These are phyloP conservation scores for Lathyrus oleraceus DNA, from an alignment of 306 rosid species.

Conservation along the genomic window DNA sequence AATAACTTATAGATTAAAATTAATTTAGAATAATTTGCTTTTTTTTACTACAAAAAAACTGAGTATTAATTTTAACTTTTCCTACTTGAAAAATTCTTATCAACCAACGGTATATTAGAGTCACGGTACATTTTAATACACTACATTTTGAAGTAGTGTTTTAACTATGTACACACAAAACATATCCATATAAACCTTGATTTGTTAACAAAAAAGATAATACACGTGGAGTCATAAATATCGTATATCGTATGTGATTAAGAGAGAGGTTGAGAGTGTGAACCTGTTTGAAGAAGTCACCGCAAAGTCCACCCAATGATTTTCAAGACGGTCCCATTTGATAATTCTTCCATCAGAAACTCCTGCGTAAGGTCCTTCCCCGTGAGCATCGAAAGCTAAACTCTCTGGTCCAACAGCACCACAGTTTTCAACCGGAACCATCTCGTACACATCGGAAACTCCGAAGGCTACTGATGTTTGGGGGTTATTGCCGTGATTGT, in stretches of 20 bases:
- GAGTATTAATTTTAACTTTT: too few relatives aligned
- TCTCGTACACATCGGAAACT: neutral
- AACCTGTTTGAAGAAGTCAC: conserved; percentile 57
- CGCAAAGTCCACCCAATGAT: conserved; percentile 61
- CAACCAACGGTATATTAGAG: too few relatives aligned
- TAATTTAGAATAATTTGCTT: too few relatives aligned
- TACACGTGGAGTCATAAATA: neutral
- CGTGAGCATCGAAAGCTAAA: conserved; percentile 56
- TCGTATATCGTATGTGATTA: neutral
- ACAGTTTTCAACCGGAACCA: conserved; percentile 41
- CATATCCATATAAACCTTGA: too few relatives aligned
- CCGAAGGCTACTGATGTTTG: neutral
- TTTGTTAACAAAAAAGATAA: too few relatives aligned
- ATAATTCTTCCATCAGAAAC: conserved; percentile 67
- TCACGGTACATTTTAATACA: too few relatives aligned
- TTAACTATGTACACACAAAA: too few relatives aligned
- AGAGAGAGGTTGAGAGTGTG: neutral
- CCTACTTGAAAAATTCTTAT: too few relatives aligned
- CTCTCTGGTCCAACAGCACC: conserved; percentile 69
- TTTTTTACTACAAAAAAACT: too few relatives aligned
- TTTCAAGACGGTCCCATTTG: conserved; percentile 54
- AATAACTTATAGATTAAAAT: too few relatives aligned
- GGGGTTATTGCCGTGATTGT: neutral
- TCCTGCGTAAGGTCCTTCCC: conserved; percentile 77
- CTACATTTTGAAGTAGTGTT: too few relatives aligned